Evolutionary conservation across 805 yeast species (phyloP), one percentile per base, ranked within the genome.

Genomic region (Sporopachydermia lactativora): DNA sequence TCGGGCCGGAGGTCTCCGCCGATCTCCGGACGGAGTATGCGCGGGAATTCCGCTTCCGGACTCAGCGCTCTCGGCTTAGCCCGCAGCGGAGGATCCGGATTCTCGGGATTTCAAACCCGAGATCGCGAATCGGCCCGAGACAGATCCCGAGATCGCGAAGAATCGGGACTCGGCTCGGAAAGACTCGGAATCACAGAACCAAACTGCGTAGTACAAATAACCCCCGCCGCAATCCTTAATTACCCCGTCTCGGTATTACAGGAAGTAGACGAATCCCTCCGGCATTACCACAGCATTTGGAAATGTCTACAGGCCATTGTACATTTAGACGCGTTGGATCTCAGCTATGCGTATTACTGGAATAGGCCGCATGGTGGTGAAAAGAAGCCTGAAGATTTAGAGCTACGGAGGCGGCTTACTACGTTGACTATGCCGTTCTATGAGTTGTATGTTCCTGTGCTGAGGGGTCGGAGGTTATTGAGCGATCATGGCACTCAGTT

Each of bases 361-460:
- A 24, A 24, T 24, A 24, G 31, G 31, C 8, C 8, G 8, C n/a
- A 24, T 24, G 8, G 31, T 8, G 31, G 31, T 24, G n/a, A 8
- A n/a, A 24, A 24, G 31, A 8, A 8, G 31, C 13, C 8, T 8
- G 31, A 24, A n/a, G n/a, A 24, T 24, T 8, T 24, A n/a, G 31
- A 24, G 13, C n/a, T n/a, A 8, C 8, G 31, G 13, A 8, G 31
- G 31, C 8, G n/a, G 31, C 31, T 24, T 24, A 24, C 31, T 24
- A 24, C 31, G 31, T 24, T 24, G n/a, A 24, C n/a, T 24, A 24
- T 24, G 31, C 31, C 31, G n/a, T 24, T 24, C 31, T 24, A 24
- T 24, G 31, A 24, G 31, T n/a, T 24, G 8, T 24, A 24, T 24
- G n/a, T 24, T n/a, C 31, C 31, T n/a, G n/a, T n/a, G 8, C n/a